Base-by-base conservation (phyloP, 1,139 yeast genomes). In the Saccharomyces hybrid region DNA sequence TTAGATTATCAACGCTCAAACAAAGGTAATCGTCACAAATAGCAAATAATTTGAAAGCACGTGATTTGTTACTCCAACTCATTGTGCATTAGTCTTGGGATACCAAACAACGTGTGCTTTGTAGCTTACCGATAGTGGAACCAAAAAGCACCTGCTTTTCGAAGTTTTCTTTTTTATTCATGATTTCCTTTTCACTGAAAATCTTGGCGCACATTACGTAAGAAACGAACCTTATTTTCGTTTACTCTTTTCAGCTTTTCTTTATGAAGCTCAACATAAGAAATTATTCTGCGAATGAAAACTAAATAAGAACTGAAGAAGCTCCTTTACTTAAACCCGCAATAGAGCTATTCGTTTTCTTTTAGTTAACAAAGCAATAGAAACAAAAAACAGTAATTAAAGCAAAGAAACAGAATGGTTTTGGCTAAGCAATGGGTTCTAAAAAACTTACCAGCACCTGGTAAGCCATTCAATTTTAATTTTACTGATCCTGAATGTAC, bases 401-500 rank as follows among this genome's bases (percentile, higher is more conserved):
- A 38, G 21, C 24, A 11, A 7, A 16, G 4, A 11, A 38, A 9
- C 24, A 58, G 42, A 6, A 64, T 63, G 63, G 63, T 67, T 50
- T 55, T 51, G 34, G 73, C 71, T 42, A 63, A 71, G 58, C 70
- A 71, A 55, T 66, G 69, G 67, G 59, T 69, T 7, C 55, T 71
- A 3, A 62, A 62, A 38, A 69, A 62, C 47, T 59, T 60, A 52
- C 64, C 73, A 8, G 51, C 46, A 12, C 64, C 63, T 46, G 64
- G 64, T 16, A 42, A 53, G 6, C 64, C 67, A 6, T 66, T 70
- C 60, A 69, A 71, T 58, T 64, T 69, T 54, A 61, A 72, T 55
- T 62, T 65, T 47, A 60, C 61, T 27, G 58, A 68, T 16, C 62
- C 66, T n/a, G 67, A 71, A 28, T 64, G 76, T 47, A 75, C 77